Evolutionary conservation across 2,329 filamentous ascomycete species (phyloP), one percentile per base, ranked within the genome.

Genomic region (Apiospora malaysiana): DNA sequence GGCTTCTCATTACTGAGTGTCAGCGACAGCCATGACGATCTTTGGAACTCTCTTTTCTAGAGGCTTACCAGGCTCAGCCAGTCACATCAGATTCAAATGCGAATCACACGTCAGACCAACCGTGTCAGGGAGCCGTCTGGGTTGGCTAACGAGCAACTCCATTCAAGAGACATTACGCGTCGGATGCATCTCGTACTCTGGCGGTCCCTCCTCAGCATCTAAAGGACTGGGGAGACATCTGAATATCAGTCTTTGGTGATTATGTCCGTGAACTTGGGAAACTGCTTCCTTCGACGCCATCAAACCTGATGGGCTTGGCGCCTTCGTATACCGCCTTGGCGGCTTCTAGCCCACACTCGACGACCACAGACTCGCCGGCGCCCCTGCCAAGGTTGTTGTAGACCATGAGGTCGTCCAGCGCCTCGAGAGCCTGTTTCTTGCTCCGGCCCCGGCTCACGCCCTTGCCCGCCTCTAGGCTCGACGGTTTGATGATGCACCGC

Each of bases 321-420:
- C 51, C 51, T 8, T 18, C 16, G 6, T 32, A 32, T 10, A 25
- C 51, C 7, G 16, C 7, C 9, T 21, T 21, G 25, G 21, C 68
- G 2, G 70, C 68, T 6, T 66, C 68, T n/a, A n/a, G n/a, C n/a
- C n/a, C n/a, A n/a, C n/a, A n/a, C 76, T 94, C 92, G 73, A 94
- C 92, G 2, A 94, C 91, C 10, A 93, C 90, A 71, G 91, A 89
- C 70, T 90, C 85, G 9, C 92, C 91, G 5, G 91, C 91, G 14
- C 83, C 79, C 14, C 16, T 21, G 9, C 91, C 90, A 75, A 93
- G 93, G 72, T 91, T 89, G 69, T 86, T 87, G 70, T 88, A 85
- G 14, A 90, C 78, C 91, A 94, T 93, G 74, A 94, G 93, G 70
- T 89, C 88, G 72, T 86, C 86, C 21, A 94, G 84, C 0, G 89